Base-by-base conservation (phyloP, 495 filamentous ascomycete genomes). In the Aspergillus sclerotioniger region DNA sequence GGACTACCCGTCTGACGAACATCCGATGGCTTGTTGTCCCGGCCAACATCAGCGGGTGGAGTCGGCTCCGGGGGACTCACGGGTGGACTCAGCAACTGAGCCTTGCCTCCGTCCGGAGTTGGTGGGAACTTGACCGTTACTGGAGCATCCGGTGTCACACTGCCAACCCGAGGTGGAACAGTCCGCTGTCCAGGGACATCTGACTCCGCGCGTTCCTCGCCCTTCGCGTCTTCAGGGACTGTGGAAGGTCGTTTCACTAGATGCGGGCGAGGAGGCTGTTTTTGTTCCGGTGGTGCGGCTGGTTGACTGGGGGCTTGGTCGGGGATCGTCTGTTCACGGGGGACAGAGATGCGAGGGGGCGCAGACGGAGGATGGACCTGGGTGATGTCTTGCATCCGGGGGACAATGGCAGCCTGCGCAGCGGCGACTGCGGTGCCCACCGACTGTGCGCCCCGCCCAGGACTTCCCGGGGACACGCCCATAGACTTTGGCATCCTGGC, bases 141-240 rank as follows among this genome's bases (percentile, higher is more conserved):
- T 13, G 64, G 53, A 6, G 51, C 56, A 29, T 56, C 53, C 6
- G 59, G 41, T 13, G 48, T 51, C 28, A 53, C 43, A 21, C 25
- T 39, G 9, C 43, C 54, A 10, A 12, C 21, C n/a, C 61, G 62
- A 19, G 53, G 35, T 9, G 47, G 48, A 19, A 31, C 52, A 39
- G 37, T 17, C 28, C 19, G n/a, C 45, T 59, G 63, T 16, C 17
- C 53, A 43, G 64, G 43, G 16, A 56, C 59, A n/a, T 53, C 32
- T 51, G 58, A 53, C 19, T 73, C 69, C 17, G 65, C 65, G 35
- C 56, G 65, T 58, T 73, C 67, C 55, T 84, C 81, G 10, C 71
- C 78, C 60, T 85, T 80, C 12, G 75, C 70, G 60, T 87, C 83
- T 66, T 88, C 86, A n/a, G 71, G 74, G 4, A 88, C 82, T 12